These are phyloP conservation scores for Penicillium sp. DNA, from an alignment of 2,329 filamentous ascomycete genomes.

Conservation along the genomic window DNA sequence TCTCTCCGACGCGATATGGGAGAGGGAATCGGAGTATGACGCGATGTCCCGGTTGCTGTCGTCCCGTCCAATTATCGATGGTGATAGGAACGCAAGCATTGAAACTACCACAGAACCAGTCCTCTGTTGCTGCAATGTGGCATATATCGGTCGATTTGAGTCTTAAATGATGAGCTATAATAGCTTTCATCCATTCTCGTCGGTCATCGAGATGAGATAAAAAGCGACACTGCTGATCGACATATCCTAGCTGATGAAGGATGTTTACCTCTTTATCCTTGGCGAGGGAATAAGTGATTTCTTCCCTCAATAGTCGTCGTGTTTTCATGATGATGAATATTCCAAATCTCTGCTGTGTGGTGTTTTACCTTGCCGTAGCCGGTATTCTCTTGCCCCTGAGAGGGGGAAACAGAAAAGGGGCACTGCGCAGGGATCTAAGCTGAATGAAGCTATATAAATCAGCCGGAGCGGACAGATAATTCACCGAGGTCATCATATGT, in stretches of 20 bases:
- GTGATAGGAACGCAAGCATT: slow-evolving; percentile 23
- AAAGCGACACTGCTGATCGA: slow-evolving; percentile 16
- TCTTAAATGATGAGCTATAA: slow-evolving; percentile 27
- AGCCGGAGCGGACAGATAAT: neutral
- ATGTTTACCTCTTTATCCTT: slow-evolving; percentile 20
- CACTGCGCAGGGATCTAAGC: neutral
- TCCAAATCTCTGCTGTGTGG: neutral
- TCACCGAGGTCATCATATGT: neutral
- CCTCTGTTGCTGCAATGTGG: slow-evolving; percentile 10
- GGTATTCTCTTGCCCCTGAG: neutral
- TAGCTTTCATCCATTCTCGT: slow-evolving; percentile 19
- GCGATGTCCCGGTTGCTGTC: slow-evolving; percentile 14
- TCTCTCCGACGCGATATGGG: slow-evolving; percentile 23
- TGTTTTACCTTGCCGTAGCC: neutral
- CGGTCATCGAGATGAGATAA: slow-evolving; percentile 17
- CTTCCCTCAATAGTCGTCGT: slow-evolving; percentile 13
- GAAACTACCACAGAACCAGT: slow-evolving; percentile 21
- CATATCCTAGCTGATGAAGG: slow-evolving; percentile 19
- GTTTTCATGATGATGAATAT: neutral
- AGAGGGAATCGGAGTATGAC: slow-evolving; percentile 23
- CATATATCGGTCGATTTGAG: slow-evolving; percentile 13
- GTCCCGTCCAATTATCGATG: slow-evolving; percentile 4
- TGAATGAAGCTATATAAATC: neutral
- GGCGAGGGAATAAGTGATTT: slow-evolving; percentile 21
- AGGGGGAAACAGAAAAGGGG: neutral